A percentile compares a stretch with the other conserved stretches of the same genome.
These are phyloP conservation scores for Schwanniomyces vanrijiae DNA, from an alignment of 805 yeast genomes.

Conservation along the genomic window DNA sequence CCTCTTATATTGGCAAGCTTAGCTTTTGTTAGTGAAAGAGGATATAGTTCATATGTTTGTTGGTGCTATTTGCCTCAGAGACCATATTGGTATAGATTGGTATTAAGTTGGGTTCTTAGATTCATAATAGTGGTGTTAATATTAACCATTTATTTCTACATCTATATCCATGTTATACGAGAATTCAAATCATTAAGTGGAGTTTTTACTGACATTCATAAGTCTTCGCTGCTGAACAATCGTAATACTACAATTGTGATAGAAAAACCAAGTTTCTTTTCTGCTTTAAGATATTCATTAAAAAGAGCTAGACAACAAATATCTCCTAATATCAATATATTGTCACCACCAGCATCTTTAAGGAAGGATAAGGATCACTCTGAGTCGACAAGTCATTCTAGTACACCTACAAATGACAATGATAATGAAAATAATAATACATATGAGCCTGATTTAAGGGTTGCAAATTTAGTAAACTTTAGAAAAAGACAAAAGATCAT, in stretches of 20 bases:
- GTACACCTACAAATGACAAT: constrained; percentile 6
- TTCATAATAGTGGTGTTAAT: constrained; percentile 65
- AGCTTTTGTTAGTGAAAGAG: constrained; percentile 57
- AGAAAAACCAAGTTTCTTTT: constrained; percentile 32
- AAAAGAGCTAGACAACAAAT: constrained; percentile 18
- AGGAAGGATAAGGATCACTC: not conserved
- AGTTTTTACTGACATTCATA: constrained; percentile 35
- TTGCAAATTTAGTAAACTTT: constrained; percentile 60
- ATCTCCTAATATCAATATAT: constrained; percentile 23
- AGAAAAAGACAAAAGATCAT: constrained; percentile 64
- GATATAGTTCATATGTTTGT: constrained; percentile 62
- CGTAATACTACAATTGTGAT: not conserved
- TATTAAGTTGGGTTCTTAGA: constrained; percentile 80
- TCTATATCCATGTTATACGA: constrained; percentile 68
- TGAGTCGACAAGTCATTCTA: not conserved
- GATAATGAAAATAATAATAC: constrained; percentile 18
- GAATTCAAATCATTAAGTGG: constrained; percentile 61
- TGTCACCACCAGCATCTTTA: constrained; percentile 22
- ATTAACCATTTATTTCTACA: constrained; percentile 61
- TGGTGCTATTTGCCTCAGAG: constrained; percentile 78
- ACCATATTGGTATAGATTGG: constrained; percentile 74
- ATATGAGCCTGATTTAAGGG: constrained; percentile 47
- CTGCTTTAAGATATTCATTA: constrained; percentile 30
- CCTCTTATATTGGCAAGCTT: constrained; percentile 71
- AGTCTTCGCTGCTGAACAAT: constrained; percentile 2